phyloP scores from a whole-genome alignment of 495 filamentous ascomycete genomes.

The Daldinia childiae region DNA sequence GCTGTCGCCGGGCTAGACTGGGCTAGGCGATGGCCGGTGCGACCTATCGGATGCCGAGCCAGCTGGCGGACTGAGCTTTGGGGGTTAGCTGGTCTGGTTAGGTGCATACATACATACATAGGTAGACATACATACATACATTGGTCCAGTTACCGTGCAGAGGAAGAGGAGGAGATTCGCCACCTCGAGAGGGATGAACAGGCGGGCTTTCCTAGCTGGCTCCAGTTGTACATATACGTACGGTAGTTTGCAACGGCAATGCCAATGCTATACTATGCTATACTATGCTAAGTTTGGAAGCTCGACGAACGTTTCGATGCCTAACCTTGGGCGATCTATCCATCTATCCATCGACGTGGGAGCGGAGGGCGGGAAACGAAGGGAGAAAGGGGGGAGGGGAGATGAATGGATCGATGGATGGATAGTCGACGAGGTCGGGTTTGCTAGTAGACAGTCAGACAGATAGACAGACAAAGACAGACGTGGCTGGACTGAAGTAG shows the following conservation, averaged over 20 bases:
- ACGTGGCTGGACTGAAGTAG: conserved; percentile 1
- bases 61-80: conserved; percentile 3
- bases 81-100: background rate
- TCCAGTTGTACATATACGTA: background rate
- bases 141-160: conserved; percentile 3
- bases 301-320: background rate
- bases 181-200: conserved; percentile 2
- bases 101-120: background rate
- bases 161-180: background rate
- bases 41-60: conserved; percentile 36
- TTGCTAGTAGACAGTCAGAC: too few relatives aligned
- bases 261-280: background rate
- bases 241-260: background rate
- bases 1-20: background rate
- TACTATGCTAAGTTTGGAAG: background rate
- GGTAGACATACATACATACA: too few relatives aligned
- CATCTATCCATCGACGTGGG: too few relatives aligned
- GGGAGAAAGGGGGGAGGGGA: background rate
- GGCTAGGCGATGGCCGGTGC: conserved; percentile 1
- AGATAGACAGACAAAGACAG: background rate
- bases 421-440: background rate
- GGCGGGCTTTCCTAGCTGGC: conserved; percentile 5
- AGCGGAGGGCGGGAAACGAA: background rate
- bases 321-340: background rate
- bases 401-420: too few relatives aligned